Base-by-base conservation (phyloP, 78 protist species). In the Thecamonas trahens region DNA sequence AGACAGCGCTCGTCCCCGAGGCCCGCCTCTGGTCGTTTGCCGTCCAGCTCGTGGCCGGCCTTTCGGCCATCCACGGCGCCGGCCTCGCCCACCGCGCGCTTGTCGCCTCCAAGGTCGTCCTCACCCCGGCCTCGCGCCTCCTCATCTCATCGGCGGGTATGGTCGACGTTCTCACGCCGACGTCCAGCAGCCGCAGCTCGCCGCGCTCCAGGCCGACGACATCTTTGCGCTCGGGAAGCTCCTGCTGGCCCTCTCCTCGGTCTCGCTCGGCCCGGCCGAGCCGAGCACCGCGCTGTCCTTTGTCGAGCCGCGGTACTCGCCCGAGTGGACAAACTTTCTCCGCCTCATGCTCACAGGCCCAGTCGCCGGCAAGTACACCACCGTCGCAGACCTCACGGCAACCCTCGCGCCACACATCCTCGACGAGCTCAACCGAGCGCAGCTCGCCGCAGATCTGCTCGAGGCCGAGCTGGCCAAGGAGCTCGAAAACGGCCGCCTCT, bases 401-500 rank as follows among this genome's bases (percentile, higher is more conserved):
- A 6, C 11, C 47, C 6, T 42, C 22, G 47, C 47, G 11, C 47
- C 47, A 6, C 6, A 42, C 22, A 42, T 42, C 22, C 47, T 42
- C 11, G 47, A 42, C 22, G 47, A 6, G 22, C 47, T 42, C 47
- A 11, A 42, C 22, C 6, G 47, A 6, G 47, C 47, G 22, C 47
- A 42, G 47, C n/a, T n/a, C n/a, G n/a, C n/a, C n/a, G 64, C 66
- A 17, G 91, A 86, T 34, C 61, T 55, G 26, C 64, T 86, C 24
- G 82, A 80, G 44, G 14, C 50, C 3, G 93, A 87, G 61, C 39
- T 87, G 37, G 18, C 50, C 45, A 72, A 67, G 31, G 90, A 88
- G 52, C 53, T 67, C 39, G 88, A 88, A 45, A 84, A 84, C 66
- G 93, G 93, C 20, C 71, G 93, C 18, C 72, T 88, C 15, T 83